Evolutionary conservation across 2,329 filamentous ascomycete genomes (phyloP).

Genomic region (Fusarium zealandicum): DNA sequence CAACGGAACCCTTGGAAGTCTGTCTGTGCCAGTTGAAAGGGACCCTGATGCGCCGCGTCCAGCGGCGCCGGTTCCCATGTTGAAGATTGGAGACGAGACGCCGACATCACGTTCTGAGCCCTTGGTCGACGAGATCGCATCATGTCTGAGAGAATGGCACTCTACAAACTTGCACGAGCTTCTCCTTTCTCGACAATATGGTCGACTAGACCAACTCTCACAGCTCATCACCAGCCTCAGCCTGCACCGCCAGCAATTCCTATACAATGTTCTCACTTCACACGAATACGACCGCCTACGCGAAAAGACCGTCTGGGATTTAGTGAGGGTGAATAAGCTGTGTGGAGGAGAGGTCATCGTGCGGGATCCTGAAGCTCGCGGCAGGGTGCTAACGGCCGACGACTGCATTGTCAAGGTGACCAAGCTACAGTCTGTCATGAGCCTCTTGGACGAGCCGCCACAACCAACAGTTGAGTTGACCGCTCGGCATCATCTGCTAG

Average conservation of each 20-base stretch:
- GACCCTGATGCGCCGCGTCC: conserved; percentile 77
- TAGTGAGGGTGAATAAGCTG: conserved; percentile 93
- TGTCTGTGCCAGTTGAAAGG: conserved; percentile 60
- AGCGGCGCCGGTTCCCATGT: conserved; percentile 91
- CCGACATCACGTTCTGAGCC: conserved; percentile 89
- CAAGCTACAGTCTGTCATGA: conserved; percentile 94
- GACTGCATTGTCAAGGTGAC: conserved; percentile 94
- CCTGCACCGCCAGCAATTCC: conserved; percentile 82
- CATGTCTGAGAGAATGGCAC: conserved; percentile 97
- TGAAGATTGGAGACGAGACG: conserved; percentile 97
- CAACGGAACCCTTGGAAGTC: conserved; percentile 51
- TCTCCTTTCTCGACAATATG: conserved; percentile 82
- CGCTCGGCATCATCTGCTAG: conserved; percentile 79
- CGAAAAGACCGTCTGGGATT: conserved; percentile 92
- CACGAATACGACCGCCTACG: conserved; percentile 83
- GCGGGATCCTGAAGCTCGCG: conserved; percentile 81
- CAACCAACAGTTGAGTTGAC: conserved; percentile 70
- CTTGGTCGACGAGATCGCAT: conserved; percentile 95
- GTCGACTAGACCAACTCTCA: conserved; percentile 80
- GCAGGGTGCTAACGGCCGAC: conserved; percentile 86
- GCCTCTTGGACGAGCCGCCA: conserved; percentile 84
- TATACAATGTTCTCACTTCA: conserved; percentile 91
- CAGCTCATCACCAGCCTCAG: conserved; percentile 84
- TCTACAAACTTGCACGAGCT: conserved; percentile 95
- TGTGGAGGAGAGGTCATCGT: conserved; percentile 95